Base-by-base conservation (phyloP, 73 alveolate species). In the Symbiodinium natans region DNA sequence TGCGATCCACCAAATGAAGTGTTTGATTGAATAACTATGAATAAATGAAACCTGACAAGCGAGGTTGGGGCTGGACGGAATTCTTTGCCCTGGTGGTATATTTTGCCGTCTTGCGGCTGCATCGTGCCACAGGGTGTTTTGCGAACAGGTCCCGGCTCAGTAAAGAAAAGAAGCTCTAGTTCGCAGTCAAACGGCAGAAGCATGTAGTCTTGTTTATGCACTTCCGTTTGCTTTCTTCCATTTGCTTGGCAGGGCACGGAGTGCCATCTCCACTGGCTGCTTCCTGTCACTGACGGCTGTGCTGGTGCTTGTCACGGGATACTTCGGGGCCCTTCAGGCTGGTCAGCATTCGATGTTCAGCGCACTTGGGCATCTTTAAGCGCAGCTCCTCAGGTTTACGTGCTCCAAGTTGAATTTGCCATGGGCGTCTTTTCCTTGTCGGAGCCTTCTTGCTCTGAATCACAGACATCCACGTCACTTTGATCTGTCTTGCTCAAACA, bases 61-160 rank as follows among this genome's bases (percentile, higher is more conserved):
- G 42, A 89, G 95, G 95, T 39, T 89, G 95, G 95, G 73, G 73
- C 34, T 89, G 86, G 95, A 83, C 74, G 7, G 95, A 89, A 48
- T 86, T 89, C 10, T 33, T 43, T 86, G 52, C 63, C 31, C 42
- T 89, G 68, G 39, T 68, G 31, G 34, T 68, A 27, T 68, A 34
- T 48, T 68, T 89, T 56, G 74, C 42, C 27, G 33, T 89, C 25
- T 42, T 29, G 19, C 41, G 43, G 9, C 52, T 89, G 39, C 95
- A 89, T 19, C n/a, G 86, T 10, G 39, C 68, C 27, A 42, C 86
- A 19, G 95, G 95, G 10, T 25, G 95, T 75, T 89, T 54, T 89
- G 95, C 95, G 54, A 89, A 89, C 38, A 89, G 95, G 95, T 86
- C 9, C 11, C 74, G 86, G 40, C 33, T 21, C 33, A 3, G 1